Conservation (phyloP, 176 grass and related monocot genomes). For the Saccharum spontaneum region DNA sequence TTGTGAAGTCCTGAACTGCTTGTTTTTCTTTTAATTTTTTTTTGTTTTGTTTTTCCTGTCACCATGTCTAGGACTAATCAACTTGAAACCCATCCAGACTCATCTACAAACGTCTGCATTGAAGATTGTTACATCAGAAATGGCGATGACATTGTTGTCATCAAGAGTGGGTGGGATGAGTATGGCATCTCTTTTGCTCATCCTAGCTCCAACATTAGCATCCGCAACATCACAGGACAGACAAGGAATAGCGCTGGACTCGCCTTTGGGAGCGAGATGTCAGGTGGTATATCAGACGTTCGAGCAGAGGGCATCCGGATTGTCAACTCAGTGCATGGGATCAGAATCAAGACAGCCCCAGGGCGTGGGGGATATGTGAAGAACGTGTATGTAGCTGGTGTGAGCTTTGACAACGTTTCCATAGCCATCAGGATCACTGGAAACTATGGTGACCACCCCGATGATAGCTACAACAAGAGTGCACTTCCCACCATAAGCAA, state of each 20-base stretch:
- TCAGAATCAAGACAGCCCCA: conserved; percentile 77
- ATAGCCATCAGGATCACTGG: conserved; percentile 80
- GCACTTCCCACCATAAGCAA: conserved; percentile 64
- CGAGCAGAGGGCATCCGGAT: conserved; percentile 52
- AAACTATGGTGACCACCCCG: conserved; percentile 72
- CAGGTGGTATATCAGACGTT: conserved; percentile 81
- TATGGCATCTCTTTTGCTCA: conserved; percentile 80
- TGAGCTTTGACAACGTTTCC: conserved; percentile 64
- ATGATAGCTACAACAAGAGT: conserved; percentile 68
- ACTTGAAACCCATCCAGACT: conserved; percentile 46
- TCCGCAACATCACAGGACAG: conserved; percentile 55
- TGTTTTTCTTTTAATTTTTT: not conserved
- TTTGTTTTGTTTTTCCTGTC: not conserved
- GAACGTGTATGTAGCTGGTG: conserved; percentile 61
- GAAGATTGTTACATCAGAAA: conserved; percentile 87
- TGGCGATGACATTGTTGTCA: conserved; percentile 70
- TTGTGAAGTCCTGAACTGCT: not conserved
- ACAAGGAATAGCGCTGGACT: conserved; percentile 64
- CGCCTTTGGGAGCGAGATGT: conserved; percentile 83
- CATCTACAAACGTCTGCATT: conserved; percentile 82
- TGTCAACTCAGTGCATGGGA: conserved; percentile 69
- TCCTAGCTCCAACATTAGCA: conserved; percentile 85
- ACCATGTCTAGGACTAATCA: not conserved
- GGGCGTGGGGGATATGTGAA: conserved; percentile 67
- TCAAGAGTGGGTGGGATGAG: conserved; percentile 93